Conservation (phyloP, 768 basidiomycete species). For the Xanthoconium purpureum region DNA sequence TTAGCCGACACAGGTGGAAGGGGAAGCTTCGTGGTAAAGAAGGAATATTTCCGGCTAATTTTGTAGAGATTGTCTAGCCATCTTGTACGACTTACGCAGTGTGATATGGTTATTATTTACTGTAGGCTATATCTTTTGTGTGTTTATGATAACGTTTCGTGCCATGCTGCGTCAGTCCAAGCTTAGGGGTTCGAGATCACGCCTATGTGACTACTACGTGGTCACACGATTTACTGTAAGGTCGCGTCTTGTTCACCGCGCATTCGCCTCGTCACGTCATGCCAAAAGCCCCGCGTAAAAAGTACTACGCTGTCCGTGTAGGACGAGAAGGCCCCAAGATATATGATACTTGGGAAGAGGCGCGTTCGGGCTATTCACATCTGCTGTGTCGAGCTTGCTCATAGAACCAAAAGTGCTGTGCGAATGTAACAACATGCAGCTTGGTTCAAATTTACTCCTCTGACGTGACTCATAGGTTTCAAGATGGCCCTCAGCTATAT, state of each 20-base stretch:
- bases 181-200: not conserved
- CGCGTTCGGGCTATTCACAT: constrained; percentile 22
- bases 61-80: constrained; percentile 59
- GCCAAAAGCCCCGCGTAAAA: constrained; percentile 34
- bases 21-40: constrained; percentile 58
- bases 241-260: not conserved
- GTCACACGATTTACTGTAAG: not conserved
- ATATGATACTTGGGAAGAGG: constrained; percentile 61
- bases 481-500: constrained; percentile 49
- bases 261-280: constrained; percentile 14
- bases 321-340: constrained; percentile 59
- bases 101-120: not conserved
- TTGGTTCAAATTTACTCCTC: not conserved
- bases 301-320: constrained; percentile 59
- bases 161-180: no score
- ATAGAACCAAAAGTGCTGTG: constrained; percentile 39
- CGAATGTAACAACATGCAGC: constrained; percentile 35
- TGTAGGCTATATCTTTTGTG: not conserved
- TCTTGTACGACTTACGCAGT: not conserved
- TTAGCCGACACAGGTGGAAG: constrained; percentile 57
- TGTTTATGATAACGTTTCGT: not conserved
- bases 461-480: constrained; percentile 39
- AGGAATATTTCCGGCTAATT: constrained; percentile 82
- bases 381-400: not conserved
- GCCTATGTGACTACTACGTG: not conserved